Evolutionary conservation across 768 basidiomycete species (phyloP).

Genomic region (Terana coerulea): DNA sequence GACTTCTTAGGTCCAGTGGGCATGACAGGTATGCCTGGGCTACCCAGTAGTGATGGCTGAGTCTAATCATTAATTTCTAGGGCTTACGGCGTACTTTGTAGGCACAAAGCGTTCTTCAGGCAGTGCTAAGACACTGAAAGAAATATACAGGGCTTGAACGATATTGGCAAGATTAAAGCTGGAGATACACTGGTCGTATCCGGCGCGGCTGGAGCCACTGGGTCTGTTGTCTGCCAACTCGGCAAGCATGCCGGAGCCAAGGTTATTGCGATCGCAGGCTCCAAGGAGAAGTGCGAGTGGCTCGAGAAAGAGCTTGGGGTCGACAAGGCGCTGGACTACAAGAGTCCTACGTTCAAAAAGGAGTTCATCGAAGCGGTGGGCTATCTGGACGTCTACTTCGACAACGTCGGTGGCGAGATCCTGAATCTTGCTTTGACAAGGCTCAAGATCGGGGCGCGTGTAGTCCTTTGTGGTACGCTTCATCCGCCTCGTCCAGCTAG

Average conservation of each 20-base stretch:
- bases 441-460: conserved; percentile 73
- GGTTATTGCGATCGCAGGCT: conserved; percentile 88
- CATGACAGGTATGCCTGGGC: conserved; percentile 47
- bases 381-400: conserved; percentile 82
- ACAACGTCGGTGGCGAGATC: conserved; percentile 81
- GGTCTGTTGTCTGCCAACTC: conserved; percentile 79
- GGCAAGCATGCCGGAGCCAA: conserved; percentile 76
- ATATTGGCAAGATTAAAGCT: conserved; percentile 73
- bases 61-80: conserved; percentile 31
- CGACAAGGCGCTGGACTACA: conserved; percentile 85
- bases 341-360: conserved; percentile 61
- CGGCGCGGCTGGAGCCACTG: conserved; percentile 90
- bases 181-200: conserved; percentile 86
- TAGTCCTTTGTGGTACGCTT: conserved; percentile 75
- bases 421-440: conserved; percentile 73
- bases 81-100: conserved; percentile 89
- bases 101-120: conserved; percentile 18
- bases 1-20: conserved; percentile 86
- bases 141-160: conserved; percentile 64
- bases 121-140: not conserved
- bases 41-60: not conserved
- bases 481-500: not conserved
- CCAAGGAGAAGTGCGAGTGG: conserved; percentile 79
- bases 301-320: conserved; percentile 82
- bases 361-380: conserved; percentile 72